phyloP scores from a whole-genome alignment of 441 rosid species.

The Pelargonium citronellum region DNA sequence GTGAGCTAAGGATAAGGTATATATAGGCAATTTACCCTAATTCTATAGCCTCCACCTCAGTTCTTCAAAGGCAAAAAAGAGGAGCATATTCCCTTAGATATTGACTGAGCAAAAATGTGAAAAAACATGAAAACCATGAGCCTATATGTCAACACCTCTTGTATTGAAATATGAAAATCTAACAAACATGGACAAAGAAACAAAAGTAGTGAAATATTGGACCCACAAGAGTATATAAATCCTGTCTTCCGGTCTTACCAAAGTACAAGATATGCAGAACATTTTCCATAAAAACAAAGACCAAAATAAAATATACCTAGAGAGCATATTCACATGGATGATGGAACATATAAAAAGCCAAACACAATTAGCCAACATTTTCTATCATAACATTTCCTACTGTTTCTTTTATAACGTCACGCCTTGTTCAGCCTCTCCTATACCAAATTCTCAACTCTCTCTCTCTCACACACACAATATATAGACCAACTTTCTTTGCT shows the following conservation, averaged over 20 bases:
- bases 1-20: no score
- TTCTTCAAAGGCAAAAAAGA: background rate
- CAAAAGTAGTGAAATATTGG: background rate
- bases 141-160: no score
- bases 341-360: constrained; percentile 11
- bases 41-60: background rate
- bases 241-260: background rate
- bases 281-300: background rate
- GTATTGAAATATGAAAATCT: background rate
- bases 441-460: background rate
- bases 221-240: background rate
- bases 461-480: background rate
- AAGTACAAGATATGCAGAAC: background rate
- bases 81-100: background rate
- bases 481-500: background rate
- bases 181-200: background rate
- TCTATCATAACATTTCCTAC: background rate
- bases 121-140: background rate
- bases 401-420: no score
- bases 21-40: no score
- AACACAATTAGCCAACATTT: constrained; percentile 12
- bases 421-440: no score
- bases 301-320: background rate
- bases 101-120: background rate
- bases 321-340: background rate